A percentile compares a stretch with the other conserved stretches of the same genome.
Conservation (phyloP, 768 basidiomycete species). For the Mrakia blollopis region DNA sequence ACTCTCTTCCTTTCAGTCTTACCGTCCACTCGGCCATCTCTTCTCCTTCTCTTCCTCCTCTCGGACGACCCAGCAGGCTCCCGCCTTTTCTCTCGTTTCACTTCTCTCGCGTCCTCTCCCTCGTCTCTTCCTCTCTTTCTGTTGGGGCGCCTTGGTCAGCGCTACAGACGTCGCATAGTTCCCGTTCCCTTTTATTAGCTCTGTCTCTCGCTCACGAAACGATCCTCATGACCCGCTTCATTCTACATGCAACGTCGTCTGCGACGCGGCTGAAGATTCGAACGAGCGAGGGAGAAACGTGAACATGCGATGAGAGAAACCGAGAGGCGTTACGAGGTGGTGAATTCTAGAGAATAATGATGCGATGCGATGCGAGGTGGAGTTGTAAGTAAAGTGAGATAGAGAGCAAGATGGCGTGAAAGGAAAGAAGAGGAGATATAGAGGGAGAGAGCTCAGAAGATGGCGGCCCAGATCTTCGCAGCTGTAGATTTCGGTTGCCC, state of each 20-base stretch:
- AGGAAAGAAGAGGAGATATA: background rate
- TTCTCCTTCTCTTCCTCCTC: background rate
- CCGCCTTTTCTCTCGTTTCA: background rate
- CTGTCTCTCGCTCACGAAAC: background rate
- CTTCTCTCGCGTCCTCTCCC: background rate
- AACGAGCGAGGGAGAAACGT: no score
- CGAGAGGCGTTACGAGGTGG: no score
- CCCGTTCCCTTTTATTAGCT: background rate
- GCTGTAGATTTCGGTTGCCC: background rate
- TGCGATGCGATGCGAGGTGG: slow-evolving; percentile 9
- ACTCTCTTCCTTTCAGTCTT: background rate
- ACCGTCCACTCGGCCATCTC: background rate
- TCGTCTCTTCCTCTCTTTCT: background rate
- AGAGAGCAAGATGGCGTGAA: background rate
- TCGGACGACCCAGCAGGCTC: background rate
- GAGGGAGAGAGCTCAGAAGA: background rate
- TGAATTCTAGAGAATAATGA: background rate
- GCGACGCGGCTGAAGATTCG: no score
- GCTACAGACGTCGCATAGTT: background rate
- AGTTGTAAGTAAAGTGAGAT: background rate
- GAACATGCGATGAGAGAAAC: no score
- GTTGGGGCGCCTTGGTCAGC: no score
- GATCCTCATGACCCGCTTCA: slow-evolving; percentile 1
- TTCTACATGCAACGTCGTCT: no score
- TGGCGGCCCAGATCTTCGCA: background rate